Percentiles rank a stretch among this genome's conserved stretches.
Evolutionary conservation across 768 basidiomycete genomes (phyloP).

Genomic region (Mycena galericulata): DNA sequence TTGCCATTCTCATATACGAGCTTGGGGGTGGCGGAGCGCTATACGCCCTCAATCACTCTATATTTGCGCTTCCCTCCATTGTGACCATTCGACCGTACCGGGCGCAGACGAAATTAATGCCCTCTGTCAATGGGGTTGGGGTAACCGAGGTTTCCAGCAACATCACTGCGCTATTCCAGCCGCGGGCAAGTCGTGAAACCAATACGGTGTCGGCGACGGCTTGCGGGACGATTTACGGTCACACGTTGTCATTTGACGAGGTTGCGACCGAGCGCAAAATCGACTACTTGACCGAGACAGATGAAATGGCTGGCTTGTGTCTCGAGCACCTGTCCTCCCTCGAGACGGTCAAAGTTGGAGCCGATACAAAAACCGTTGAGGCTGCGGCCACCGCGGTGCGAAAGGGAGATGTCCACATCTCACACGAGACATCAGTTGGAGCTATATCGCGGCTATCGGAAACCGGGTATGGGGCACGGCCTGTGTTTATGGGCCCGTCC

Average conservation of each 20-base stretch:
- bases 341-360: conserved; percentile 11
- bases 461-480: conserved; percentile 33
- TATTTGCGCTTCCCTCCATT: background rate
- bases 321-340: conserved; percentile 28
- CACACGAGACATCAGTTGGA: conserved; percentile 33
- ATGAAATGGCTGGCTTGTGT: conserved; percentile 37
- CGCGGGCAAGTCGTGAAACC: background rate
- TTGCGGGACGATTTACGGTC: background rate
- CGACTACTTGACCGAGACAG: conserved; percentile 33
- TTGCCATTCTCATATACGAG: background rate
- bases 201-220: background rate
- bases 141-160: background rate
- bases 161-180: background rate
- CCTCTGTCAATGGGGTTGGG: background rate
- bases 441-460: conserved; percentile 30
- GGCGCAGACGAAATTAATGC: background rate
- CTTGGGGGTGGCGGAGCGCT: background rate
- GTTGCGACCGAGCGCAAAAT: conserved; percentile 22
- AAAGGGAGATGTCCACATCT: conserved; percentile 35
- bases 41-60: conserved; percentile 1
- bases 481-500: conserved; percentile 32
- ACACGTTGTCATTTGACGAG: conserved; percentile 33
- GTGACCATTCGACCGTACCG: background rate
- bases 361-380: conserved; percentile 10
- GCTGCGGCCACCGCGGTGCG: conserved; percentile 23